phyloP scores from a whole-genome alignment of 768 basidiomycete species.

The Tylopilus balloui region DNA sequence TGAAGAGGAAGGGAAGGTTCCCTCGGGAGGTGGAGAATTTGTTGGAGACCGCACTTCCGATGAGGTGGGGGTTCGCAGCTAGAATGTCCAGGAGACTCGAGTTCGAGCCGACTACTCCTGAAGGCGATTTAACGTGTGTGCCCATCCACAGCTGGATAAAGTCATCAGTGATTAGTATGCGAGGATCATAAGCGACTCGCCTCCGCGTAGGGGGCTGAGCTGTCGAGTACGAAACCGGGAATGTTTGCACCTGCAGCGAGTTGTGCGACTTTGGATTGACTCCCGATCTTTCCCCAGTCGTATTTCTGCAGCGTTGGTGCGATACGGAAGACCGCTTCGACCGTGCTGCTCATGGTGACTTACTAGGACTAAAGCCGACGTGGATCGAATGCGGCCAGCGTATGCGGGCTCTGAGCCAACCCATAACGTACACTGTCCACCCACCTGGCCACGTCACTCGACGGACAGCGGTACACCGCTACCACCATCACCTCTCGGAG shows the following conservation, averaged over 20 bases:
- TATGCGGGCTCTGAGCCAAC: too few relatives aligned
- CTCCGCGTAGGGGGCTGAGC: conserved; percentile 85
- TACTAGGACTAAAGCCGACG: not conserved
- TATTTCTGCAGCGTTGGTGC: conserved; percentile 83
- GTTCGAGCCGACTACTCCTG: conserved; percentile 45
- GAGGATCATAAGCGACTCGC: conserved; percentile 40
- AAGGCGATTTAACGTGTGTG: conserved; percentile 79
- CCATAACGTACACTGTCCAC: not conserved
- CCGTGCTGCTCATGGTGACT: conserved; percentile 21
- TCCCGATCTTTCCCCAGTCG: conserved; percentile 91
- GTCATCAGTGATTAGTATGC: conserved; percentile 1
- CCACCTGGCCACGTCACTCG: not conserved
- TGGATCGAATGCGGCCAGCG: too few relatives aligned
- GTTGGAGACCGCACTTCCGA: conserved; percentile 54
- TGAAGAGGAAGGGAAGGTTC: conserved; percentile 88
- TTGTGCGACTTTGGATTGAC: conserved; percentile 81
- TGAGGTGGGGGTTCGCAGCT: conserved; percentile 58
- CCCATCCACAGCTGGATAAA: conserved; percentile 92
- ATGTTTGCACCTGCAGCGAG: conserved; percentile 60
- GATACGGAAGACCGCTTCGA: conserved; percentile 66
- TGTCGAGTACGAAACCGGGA: conserved; percentile 64
- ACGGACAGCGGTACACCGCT: not conserved
- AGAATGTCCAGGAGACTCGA: conserved; percentile 57
- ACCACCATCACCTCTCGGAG: too few relatives aligned
- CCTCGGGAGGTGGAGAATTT: conserved; percentile 55